Conservation (phyloP, 2,329 filamentous ascomycete species). For the Acarospora socialis region DNA sequence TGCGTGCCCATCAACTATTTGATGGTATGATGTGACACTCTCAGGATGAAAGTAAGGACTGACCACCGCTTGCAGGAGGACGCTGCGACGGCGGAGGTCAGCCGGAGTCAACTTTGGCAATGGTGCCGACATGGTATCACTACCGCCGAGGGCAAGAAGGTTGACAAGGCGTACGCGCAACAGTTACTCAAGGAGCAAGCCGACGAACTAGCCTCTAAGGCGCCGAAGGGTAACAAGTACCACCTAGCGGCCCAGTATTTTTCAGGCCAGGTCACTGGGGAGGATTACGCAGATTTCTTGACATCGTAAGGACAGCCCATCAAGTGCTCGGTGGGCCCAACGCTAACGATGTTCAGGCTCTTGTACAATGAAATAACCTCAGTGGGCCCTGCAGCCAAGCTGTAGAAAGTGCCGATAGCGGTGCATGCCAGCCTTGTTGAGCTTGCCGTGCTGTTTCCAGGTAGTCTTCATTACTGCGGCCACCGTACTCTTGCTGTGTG, state of each 20-base stretch:
- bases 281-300: slow-evolving; percentile 90
- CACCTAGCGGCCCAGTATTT: slow-evolving; percentile 87
- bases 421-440: too few relatives aligned
- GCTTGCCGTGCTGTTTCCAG: too few relatives aligned
- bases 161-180: slow-evolving; percentile 85
- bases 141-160: slow-evolving; percentile 76
- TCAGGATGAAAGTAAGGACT: neutral
- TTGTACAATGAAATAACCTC: slow-evolving; percentile 80
- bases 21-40: slow-evolving; percentile 44
- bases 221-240: slow-evolving; percentile 80
- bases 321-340: slow-evolving; percentile 11
- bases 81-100: slow-evolving; percentile 91
- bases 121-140: slow-evolving; percentile 65
- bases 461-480: too few relatives aligned
- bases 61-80: slow-evolving; percentile 46
- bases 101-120: slow-evolving; percentile 89
- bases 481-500: too few relatives aligned
- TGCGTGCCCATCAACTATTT: slow-evolving; percentile 96
- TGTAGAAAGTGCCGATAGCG: slow-evolving; percentile 29
- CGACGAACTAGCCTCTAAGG: slow-evolving; percentile 58
- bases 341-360: slow-evolving; percentile 43
- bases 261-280: slow-evolving; percentile 79
- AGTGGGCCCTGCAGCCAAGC: slow-evolving; percentile 49
- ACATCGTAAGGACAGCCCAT: slow-evolving; percentile 48
- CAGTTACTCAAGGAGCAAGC: slow-evolving; percentile 77